Evolutionary conservation across 2,329 filamentous ascomycete genomes (phyloP), one percentile per base, ranked within the genome.

Genomic region (Calonectria montana): DNA sequence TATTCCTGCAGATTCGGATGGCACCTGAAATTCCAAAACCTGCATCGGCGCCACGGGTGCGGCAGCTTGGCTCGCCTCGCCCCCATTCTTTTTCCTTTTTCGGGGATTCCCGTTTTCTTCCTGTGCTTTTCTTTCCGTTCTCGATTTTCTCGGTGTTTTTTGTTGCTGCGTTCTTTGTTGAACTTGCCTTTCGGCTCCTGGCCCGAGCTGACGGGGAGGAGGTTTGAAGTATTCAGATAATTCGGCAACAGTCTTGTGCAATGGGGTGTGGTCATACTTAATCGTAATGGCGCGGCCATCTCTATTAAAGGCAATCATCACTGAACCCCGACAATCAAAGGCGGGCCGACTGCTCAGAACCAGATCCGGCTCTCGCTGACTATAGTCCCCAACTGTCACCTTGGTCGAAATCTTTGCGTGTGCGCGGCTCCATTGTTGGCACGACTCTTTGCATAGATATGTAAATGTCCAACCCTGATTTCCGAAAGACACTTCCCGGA

Each of bases 201-300:
- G 79, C 12, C 77, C 78, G 39, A 78, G 73, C 45, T 80, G 78
- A 7, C 80, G 78, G 7, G 87, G 86, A 16, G 86, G 83, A 6
- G 87, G 89, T 31, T 84, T 84, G 65, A 88, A 86, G 43, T 85
- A 81, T 5, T 87, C 84, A 12, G 85, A 82, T 27, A 90, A 80
- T 57, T 91, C 81, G 1, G 81, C 84, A 5, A 91, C 88, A 0
- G 88, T 89, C 76, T 84, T 87, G 78, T 91, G 90, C n/a, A 91
- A 76, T 4, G 86, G 87, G 0, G 87, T 89, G 75, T 91, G 90
- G 37, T 88, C 85, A 75, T 91, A 91, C 69, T 87, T 88, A 66
- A 91, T 82, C 13, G 85, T 83, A 45, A 91, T 86, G 10, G 83
- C 81, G 37, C 86, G 86, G 35, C 82, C 84, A 27, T 82, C 83